Evolutionary conservation across 495 filamentous ascomycete species (phyloP), one percentile per base, ranked within the genome.

Genomic region (Annulohypoxylon nitens): DNA sequence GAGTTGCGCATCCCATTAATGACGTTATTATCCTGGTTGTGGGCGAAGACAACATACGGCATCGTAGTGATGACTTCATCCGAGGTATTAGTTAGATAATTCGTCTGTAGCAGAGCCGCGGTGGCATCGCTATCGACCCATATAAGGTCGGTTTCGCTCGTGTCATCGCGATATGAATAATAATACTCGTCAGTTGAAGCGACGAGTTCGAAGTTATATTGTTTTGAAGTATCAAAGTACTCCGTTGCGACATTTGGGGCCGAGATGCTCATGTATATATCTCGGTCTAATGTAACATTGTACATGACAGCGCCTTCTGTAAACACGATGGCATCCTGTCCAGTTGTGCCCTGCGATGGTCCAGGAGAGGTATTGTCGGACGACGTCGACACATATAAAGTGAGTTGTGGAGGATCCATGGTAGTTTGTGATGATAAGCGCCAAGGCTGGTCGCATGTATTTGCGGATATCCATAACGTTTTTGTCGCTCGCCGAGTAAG

Each of bases 1-100:
- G 93, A 96, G 50, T 85, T 85, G 65, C 88, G 84, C 33, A 98
- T 70, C 9, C 96, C 97, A 16, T 84, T 79, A 58, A 93, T 84
- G 11, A 83, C 77, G 4, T 82, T 80, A 73, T 90, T 83, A 39
- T 90, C 86, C 43, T 82, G 64, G 65, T 91, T 90, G 73, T 93
- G 90, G 1, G 91, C 93, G 78, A 95, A 98, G 67, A 98, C 84
- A 6, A 86, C 89, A 77, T 91, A 97, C 6, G 93, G 92, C 10
- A 88, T 86, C 0, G 79, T 77, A 16, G 76, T 76, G 26, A 85
- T 77, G 0, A 76, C 64, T 3, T 80, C 78, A 57, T 83, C 76
- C 0, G 79, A 53, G 9, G 80, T 77, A 11, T 86, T 76, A 1
- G 87, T 81, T 9, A 93, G 90, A 69, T 93, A 89, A 59, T 88